Base-by-base conservation (phyloP, 768 basidiomycete species). In the Tylopilus sp. region DNA sequence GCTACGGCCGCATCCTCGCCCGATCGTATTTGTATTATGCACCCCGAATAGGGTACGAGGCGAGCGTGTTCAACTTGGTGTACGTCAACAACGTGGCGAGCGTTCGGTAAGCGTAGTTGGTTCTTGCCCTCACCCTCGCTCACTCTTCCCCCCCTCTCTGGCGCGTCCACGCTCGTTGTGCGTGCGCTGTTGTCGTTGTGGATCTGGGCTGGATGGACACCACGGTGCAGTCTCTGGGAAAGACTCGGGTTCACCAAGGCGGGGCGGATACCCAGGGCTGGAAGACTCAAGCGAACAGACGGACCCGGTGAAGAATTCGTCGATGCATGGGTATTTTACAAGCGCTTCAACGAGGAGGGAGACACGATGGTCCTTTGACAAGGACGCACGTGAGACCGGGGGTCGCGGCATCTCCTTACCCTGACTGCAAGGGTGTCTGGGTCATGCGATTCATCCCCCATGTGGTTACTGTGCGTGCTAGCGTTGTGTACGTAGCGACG, bases 51-150 rank as follows among this genome's bases (percentile, higher is more conserved):
- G 91, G 89, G 30, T 88, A 88, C 70, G 73, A 79, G 58, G 85
- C 80, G 4, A 88, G 85, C 63, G 82, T 95, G 22, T 95, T 97
- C 76, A 95, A 97, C 66, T 78, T 97, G 39, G 92, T 97, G 33
- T 95, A 88, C 67, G 81, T 83, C 22, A 91, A 86, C 65, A 97
- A 95, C 70, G 61, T 71, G 40, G 91, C 91, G 17, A 87, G 86
- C 40, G 66, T 86, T 53, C 79, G 74, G 87, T 85, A 53, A 39
- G 54, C 25, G 11, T n/a, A n/a, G n/a, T n/a, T 25, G 7, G 23
- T 4, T 31, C n/a, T 40, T 4, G 8, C 20, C 17, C 26, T 11
- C 47, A 17, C 13, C 9, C 10, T 33, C 13, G 15, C 10, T 33
- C 21, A 7, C 25, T 4, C 28, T 44, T 12, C 35, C 17, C 18